A percentile compares a stretch with the other conserved stretches of the same genome.
Conservation (phyloP, 805 yeast species). For the Sugiyamaella smithiae region DNA sequence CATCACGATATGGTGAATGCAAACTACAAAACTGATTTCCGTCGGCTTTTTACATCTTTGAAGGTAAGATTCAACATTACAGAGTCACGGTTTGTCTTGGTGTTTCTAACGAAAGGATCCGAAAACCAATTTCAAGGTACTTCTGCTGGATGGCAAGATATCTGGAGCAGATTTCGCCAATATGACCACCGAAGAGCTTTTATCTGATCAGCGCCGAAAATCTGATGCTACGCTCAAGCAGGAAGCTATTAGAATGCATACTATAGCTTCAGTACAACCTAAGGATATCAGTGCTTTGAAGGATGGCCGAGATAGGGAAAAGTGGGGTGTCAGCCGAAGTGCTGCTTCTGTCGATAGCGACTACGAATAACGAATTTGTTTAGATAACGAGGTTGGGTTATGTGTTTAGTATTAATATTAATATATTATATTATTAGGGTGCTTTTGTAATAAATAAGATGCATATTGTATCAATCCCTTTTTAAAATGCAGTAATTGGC, state of each 20-base stretch:
- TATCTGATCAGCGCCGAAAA: conserved; percentile 25
- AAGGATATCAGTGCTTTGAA: conserved; percentile 35
- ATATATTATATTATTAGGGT: too few relatives aligned
- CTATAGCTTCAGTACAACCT: conserved; percentile 31
- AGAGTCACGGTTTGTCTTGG: too few relatives aligned
- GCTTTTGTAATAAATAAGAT: too few relatives aligned
- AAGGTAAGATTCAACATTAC: conserved; percentile 17
- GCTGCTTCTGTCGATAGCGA: conserved; percentile 35
- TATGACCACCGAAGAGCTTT: conserved; percentile 31
- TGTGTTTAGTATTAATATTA: too few relatives aligned
- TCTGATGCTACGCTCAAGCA: conserved; percentile 29
- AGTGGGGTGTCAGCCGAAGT: conserved; percentile 42
- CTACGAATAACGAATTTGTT: background rate
- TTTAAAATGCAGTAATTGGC: too few relatives aligned
- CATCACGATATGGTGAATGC: conserved; percentile 21
- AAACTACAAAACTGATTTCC: conserved; percentile 30
- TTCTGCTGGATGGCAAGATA: conserved; percentile 28
- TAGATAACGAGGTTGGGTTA: too few relatives aligned
- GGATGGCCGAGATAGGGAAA: conserved; percentile 42
- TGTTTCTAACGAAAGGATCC: conserved; percentile 16
- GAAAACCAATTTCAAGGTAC: conserved; percentile 24
- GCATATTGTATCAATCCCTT: too few relatives aligned
- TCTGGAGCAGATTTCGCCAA: conserved; percentile 31
- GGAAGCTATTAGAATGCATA: conserved; percentile 28
- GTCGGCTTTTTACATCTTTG: conserved; percentile 31